Evolutionary conservation across 495 filamentous ascomycete species (phyloP).

Genomic region (Hypoxylon cercidicola): DNA sequence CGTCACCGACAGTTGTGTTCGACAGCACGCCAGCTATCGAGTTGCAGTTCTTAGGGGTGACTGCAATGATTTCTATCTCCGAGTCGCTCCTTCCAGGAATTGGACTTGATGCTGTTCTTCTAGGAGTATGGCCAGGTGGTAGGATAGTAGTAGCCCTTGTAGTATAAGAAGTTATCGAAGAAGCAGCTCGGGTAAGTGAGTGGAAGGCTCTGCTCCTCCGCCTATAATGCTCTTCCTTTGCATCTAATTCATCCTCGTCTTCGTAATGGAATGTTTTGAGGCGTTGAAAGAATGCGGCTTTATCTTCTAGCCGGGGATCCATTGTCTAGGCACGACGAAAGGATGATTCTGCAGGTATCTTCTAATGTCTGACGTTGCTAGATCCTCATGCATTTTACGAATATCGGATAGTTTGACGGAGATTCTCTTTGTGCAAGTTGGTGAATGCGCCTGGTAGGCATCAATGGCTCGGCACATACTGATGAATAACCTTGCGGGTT

Average conservation of each 20-base stretch:
- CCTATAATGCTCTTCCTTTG: constrained; percentile 36
- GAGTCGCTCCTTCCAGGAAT: constrained; percentile 16
- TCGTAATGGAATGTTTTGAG: constrained; percentile 21
- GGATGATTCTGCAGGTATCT: not conserved
- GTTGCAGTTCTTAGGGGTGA: constrained; percentile 22
- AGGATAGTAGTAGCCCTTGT: not conserved
- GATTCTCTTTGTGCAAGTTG: not conserved
- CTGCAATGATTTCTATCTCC: constrained; percentile 36
- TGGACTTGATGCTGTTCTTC: constrained; percentile 23
- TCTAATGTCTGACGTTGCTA: not conserved
- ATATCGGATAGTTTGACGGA: not conserved
- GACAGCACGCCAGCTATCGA: constrained; percentile 1
- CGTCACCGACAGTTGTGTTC: constrained; percentile 1
- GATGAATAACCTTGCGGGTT: not conserved
- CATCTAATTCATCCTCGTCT: constrained; percentile 27
- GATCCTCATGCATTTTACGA: constrained; percentile 19
- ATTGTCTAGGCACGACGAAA: constrained; percentile 21
- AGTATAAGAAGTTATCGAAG: constrained; percentile 2
- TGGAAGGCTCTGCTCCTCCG: constrained; percentile 32
- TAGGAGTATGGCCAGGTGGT: not conserved
- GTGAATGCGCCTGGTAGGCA: constrained; percentile 13
- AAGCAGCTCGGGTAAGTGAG: constrained; percentile 8
- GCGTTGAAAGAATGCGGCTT: constrained; percentile 43
- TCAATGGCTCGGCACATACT: not conserved
- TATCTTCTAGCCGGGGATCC: constrained; percentile 40